Conservation (phyloP, 208 protist species). For the Tritrichomonas foetus region DNA sequence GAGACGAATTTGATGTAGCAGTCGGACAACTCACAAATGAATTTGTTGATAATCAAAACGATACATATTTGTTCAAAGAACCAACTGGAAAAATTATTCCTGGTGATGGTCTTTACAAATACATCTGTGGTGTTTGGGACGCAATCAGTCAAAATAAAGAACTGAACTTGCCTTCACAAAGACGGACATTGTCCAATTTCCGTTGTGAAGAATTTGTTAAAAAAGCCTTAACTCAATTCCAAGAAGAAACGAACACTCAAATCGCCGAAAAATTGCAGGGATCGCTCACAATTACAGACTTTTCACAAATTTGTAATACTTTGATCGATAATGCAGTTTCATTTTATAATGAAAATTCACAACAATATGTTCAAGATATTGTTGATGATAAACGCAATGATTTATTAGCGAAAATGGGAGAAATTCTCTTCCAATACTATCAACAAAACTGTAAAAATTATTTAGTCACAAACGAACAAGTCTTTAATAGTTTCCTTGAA, state of each 20-base stretch:
- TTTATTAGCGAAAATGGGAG: background rate
- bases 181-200: conserved; percentile 44
- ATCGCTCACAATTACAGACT: background rate
- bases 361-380: conserved; percentile 5
- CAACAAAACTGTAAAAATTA: background rate
- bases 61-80: background rate
- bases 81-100: conserved; percentile 42
- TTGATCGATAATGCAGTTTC: background rate
- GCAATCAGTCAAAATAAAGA: conserved; percentile 40
- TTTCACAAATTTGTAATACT: background rate
- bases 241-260: background rate
- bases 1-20: background rate
- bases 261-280: background rate
- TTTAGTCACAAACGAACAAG: background rate
- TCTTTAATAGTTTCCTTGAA: background rate
- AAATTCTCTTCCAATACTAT: background rate
- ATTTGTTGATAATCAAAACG: background rate
- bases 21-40: background rate
- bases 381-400: background rate
- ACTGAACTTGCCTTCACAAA: conserved; percentile 47
- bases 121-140: conserved; percentile 40
- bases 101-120: conserved; percentile 41
- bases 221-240: background rate
- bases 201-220: conserved; percentile 46
- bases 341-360: background rate